These are phyloP conservation scores for Stygiomarasmius scandens DNA, from an alignment of 1,284 basidiomycete species.

Conservation along the genomic window DNA sequence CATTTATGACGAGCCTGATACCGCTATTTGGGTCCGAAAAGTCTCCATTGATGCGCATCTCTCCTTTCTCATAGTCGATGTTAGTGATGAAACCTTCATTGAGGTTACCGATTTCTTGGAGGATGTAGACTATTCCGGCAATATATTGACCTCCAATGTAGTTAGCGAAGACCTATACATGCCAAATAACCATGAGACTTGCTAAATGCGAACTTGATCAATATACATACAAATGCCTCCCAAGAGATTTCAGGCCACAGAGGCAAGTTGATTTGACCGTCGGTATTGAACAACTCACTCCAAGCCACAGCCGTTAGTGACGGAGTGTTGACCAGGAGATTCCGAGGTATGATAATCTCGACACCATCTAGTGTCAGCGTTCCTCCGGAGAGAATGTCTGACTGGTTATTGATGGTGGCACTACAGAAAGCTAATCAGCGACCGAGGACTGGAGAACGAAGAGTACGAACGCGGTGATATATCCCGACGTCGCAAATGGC, in stretches of 20 bases:
- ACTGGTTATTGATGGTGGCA: constrained; percentile 20
- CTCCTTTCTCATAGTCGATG: constrained; percentile 23
- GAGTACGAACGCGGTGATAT: constrained; percentile 15
- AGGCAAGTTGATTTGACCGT: constrained; percentile 18
- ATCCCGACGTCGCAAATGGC: constrained; percentile 14
- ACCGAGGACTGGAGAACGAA: background rate
- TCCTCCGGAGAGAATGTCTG: constrained; percentile 22
- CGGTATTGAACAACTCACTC: constrained; percentile 18
- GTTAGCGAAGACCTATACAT: constrained; percentile 19
- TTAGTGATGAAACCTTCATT: constrained; percentile 20
- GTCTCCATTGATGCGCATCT: constrained; percentile 18
- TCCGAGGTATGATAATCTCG: constrained; percentile 19
- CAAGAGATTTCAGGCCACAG: constrained; percentile 22
- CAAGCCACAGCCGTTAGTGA: constrained; percentile 21
- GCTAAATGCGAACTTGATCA: too few species aligned
- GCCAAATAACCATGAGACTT: background rate
- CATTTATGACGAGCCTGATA: constrained; percentile 19
- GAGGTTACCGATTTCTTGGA: constrained; percentile 20
- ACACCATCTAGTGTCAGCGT: constrained; percentile 17
- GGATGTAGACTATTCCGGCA: constrained; percentile 20
- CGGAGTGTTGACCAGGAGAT: constrained; percentile 22
- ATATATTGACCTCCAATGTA: constrained; percentile 19
- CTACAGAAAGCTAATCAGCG: constrained; percentile 1
- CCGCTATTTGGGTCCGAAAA: constrained; percentile 16
- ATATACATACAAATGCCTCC: constrained; percentile 16